A percentile compares a stretch with the other conserved stretches of the same genome.
phyloP scores from a whole-genome alignment of 2,329 filamentous ascomycete species.

The Sordariomycetes sp. region DNA sequence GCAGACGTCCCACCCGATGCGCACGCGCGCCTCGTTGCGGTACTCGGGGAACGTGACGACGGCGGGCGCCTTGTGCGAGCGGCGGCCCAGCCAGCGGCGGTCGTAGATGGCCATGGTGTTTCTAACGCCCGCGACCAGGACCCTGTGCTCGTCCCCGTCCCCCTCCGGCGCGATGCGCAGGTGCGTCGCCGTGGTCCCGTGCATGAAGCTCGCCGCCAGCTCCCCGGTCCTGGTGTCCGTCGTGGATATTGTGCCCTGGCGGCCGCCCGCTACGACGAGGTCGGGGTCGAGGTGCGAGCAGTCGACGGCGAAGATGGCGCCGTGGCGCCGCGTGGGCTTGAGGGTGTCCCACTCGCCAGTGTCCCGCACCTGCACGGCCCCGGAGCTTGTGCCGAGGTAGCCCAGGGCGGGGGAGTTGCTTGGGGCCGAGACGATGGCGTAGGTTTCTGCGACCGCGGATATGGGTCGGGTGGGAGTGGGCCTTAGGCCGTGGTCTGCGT shows the following conservation, averaged over 20 bases:
- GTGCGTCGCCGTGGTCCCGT: background rate
- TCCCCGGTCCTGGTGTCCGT: background rate
- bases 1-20: conserved; percentile 41
- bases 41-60: conserved; percentile 38
- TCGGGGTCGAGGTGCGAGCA: background rate
- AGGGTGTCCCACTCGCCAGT: background rate
- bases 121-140: conserved; percentile 40
- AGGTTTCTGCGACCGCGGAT: background rate
- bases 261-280: background rate
- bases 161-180: background rate
- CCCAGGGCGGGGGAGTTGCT: background rate
- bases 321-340: background rate
- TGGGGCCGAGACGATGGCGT: background rate
- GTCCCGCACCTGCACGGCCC: background rate
- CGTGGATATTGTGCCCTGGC: background rate
- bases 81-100: conserved; percentile 27
- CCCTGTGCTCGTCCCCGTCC: conserved; percentile 19
- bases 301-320: background rate
- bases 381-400: background rate
- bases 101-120: conserved; percentile 45
- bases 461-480: background rate
- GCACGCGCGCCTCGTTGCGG: conserved; percentile 33
- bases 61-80: conserved; percentile 15
- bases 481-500: background rate
- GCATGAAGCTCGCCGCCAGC: background rate